Conservation (phyloP, 805 yeast species). For the Candida ortonii region DNA sequence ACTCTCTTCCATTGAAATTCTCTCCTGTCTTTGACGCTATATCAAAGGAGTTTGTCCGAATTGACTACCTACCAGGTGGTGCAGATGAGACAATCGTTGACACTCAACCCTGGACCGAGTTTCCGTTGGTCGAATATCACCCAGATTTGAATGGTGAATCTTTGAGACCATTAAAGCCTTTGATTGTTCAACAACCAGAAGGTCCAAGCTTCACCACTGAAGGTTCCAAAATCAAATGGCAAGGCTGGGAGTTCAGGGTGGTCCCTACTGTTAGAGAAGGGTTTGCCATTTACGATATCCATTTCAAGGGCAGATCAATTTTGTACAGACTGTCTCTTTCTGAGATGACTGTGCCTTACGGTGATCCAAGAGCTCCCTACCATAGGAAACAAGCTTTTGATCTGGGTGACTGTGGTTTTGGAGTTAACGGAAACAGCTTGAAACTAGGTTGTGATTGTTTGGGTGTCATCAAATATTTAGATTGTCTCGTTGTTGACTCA, state of each 20-base stretch:
- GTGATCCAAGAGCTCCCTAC: slow-evolving; percentile 79
- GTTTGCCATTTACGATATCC: slow-evolving; percentile 66
- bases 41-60: slow-evolving; percentile 59
- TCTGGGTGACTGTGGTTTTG: slow-evolving; percentile 83
- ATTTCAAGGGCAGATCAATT: slow-evolving; percentile 72
- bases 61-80: slow-evolving; percentile 74
- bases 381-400: slow-evolving; percentile 87
- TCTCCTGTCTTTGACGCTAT: slow-evolving; percentile 70
- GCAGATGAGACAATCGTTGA: slow-evolving; percentile 54
- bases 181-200: slow-evolving; percentile 70
- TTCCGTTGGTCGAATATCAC: slow-evolving; percentile 67
- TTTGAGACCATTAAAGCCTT: slow-evolving; percentile 64
- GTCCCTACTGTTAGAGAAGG: slow-evolving; percentile 76
- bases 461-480: slow-evolving; percentile 73
- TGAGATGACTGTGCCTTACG: slow-evolving; percentile 88
- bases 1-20: slow-evolving; percentile 69
- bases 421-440: slow-evolving; percentile 66
- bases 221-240: slow-evolving; percentile 71
- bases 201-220: slow-evolving; percentile 67
- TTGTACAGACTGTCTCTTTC: slow-evolving; percentile 71
- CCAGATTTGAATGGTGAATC: slow-evolving; percentile 63
- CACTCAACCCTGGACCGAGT: slow-evolving; percentile 60
- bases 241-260: slow-evolving; percentile 79
- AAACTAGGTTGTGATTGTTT: slow-evolving; percentile 79
- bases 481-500: slow-evolving; percentile 51